A percentile compares a stretch with the other conserved stretches of the same genome.
phyloP scores from a whole-genome alignment of 1,139 yeast species.

The Magnusiomyces paraingens region DNA sequence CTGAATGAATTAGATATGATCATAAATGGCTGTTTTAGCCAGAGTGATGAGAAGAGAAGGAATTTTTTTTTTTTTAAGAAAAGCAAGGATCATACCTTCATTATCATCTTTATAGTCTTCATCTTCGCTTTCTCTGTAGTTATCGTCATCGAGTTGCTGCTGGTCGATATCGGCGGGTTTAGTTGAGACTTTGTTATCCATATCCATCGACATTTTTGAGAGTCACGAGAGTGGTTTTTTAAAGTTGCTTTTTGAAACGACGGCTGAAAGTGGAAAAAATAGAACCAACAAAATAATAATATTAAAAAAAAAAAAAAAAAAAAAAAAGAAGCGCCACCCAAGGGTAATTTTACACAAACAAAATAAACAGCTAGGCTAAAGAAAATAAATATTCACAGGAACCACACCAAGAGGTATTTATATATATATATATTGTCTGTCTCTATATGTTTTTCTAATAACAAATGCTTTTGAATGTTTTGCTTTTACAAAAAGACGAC shows the following conservation, averaged over 20 bases:
- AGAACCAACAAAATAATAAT: neutral
- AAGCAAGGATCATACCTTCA: constrained; percentile 1
- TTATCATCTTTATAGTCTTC: constrained; percentile 43
- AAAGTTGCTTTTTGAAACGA: neutral
- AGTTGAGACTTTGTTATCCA: too few relatives aligned
- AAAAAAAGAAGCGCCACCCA: neutral
- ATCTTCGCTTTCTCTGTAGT: constrained; percentile 56
- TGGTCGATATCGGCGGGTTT: too few relatives aligned
- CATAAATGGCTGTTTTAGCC: too few relatives aligned
- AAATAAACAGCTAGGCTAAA: too few relatives aligned
- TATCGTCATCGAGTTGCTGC: constrained; percentile 28
- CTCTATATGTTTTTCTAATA: too few relatives aligned
- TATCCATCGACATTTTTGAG: constrained; percentile 2
- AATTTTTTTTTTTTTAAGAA: too few relatives aligned
- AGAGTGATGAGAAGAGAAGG: constrained; percentile 11
- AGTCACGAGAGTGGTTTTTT: neutral
- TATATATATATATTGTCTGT: too few relatives aligned
- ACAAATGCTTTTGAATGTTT: too few relatives aligned
- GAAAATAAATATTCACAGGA: too few relatives aligned
- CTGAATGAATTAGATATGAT: too few relatives aligned
- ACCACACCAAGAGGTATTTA: too few relatives aligned
- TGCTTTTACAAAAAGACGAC: neutral
- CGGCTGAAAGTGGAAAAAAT: neutral
- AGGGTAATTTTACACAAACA: too few relatives aligned
- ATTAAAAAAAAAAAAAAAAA: neutral